phyloP scores from a whole-genome alignment of 2,329 filamentous ascomycete genomes.

The Parasarocladium wereldwijsianum region DNA sequence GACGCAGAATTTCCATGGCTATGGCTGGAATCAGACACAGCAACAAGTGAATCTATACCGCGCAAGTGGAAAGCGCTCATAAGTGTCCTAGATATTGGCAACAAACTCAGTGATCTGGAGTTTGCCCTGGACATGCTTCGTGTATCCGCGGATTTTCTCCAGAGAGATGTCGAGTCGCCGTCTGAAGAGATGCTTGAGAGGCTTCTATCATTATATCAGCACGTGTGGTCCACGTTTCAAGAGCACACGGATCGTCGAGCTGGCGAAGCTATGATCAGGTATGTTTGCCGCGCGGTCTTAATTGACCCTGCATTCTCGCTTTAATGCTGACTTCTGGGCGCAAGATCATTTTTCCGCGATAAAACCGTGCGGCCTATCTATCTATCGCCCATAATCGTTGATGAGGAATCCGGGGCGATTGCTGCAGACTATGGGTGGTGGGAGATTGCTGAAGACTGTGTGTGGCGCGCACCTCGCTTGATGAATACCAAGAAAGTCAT shows the following conservation, averaged over 20 bases:
- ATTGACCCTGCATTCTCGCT: background rate
- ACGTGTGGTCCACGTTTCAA: conserved; percentile 1
- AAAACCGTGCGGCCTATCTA: background rate
- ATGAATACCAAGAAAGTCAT: background rate
- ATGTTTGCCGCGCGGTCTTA: background rate
- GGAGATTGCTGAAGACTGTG: background rate
- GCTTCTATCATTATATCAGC: conserved; percentile 8
- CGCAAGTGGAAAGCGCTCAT: conserved; percentile 1
- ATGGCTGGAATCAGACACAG: conserved; percentile 2
- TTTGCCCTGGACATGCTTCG: conserved; percentile 2
- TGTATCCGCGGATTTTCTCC: background rate
- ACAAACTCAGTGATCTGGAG: background rate
- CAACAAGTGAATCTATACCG: background rate
- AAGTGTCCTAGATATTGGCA: background rate
- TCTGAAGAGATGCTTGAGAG: conserved; percentile 7
- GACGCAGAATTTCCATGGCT: conserved; percentile 2
- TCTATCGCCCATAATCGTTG: background rate
- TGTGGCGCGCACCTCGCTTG: background rate
- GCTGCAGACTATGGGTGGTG: background rate
- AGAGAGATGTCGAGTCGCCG: background rate
- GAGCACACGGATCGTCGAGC: background rate
- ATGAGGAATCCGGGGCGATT: background rate
- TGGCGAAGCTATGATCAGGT: background rate
- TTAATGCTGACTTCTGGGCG: background rate
- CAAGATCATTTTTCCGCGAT: background rate